Evolutionary conservation across 768 basidiomycete genomes (phyloP), one percentile per base, ranked within the genome.

Genomic region (Lentinula lateritia): DNA sequence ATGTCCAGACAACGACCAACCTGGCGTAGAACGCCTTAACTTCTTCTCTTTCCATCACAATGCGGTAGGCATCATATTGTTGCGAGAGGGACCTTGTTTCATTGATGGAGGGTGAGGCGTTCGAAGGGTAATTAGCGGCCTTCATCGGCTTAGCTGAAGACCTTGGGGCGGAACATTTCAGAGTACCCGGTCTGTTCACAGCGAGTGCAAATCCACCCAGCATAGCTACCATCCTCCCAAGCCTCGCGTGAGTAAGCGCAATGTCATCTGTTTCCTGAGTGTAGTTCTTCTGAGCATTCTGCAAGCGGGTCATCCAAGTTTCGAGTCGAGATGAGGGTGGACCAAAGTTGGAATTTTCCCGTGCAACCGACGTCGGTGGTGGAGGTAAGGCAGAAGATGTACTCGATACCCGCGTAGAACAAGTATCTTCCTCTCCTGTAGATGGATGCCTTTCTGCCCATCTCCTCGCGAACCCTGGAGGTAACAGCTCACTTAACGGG

Each of bases 191-290:
- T 42, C 64, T 68, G 57, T 72, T 69, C 5, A 81, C 61, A 0
- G 80, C 79, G 20, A 85, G 61, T 3, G 83, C 77, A 62, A 86
- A 77, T 59, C 75, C 77, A 2, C 83, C 82, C 5, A 87, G 68
- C 66, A 89, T 76, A 10, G 74, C 75, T 3, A 81, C 73, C 84
- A 88, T 87, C 15, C 77, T 73, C 4, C 84, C 83, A 36, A 88
- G 53, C 43, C 85, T 80, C n/a, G 79, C 78, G 63, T 86, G 76
- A 0, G 87, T 88, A 56, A 82, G 70, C 6, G 82, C 74, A 18
- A 72, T 43, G 39, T 67, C 65, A 8, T 58, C 61, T 48, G 46
- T 48, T 10, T 12, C 36, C 65, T 20, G 62, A 55, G 2, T 54
- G 34, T 60, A 36, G 1, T 28, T 54, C 35, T 38, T 64, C 18